These are phyloP conservation scores for Zopfia rhizophila DNA, from an alignment of 2,329 filamentous ascomycete genomes.

Conservation along the genomic window DNA sequence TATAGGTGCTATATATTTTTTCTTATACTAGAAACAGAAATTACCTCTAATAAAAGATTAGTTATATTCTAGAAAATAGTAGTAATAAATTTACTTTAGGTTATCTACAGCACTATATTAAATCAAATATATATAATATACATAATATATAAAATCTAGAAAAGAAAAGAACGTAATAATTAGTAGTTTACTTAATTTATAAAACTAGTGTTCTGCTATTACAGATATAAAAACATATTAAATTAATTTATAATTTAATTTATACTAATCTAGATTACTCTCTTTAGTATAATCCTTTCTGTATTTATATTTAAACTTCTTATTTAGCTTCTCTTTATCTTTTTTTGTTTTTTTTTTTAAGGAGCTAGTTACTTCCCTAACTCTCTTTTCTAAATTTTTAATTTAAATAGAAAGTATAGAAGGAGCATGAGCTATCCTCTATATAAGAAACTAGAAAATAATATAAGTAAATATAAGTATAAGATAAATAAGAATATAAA, in stretches of 20 bases:
- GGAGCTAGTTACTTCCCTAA: conserved; percentile 38
- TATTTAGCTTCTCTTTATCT: conserved; percentile 81
- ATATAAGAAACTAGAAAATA: too few species aligned
- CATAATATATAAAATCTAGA: too few species aligned
- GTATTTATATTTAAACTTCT: conserved; percentile 80
- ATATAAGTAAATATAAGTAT: too few species aligned
- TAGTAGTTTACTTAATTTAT: too few species aligned
- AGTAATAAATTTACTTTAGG: conserved; percentile 93
- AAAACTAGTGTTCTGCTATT: not conserved
- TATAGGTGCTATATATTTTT: conserved; percentile 60
- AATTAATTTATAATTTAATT: conserved; percentile 81
- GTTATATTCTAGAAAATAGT: conserved; percentile 90
- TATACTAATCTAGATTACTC: conserved; percentile 95
- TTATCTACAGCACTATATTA: conserved; percentile 77
- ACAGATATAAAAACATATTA: too few species aligned
- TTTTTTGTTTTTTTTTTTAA: conserved; percentile 72
- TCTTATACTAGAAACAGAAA: conserved; percentile 75
- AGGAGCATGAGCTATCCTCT: too few species aligned
- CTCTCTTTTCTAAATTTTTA: conserved; percentile 31
- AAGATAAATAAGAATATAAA: too few species aligned
- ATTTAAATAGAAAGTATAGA: too few species aligned
- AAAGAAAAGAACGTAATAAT: too few species aligned
- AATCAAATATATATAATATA: too few species aligned
- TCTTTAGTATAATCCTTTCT: conserved; percentile 96
- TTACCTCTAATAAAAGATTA: conserved; percentile 94